A percentile compares a stretch with the other conserved stretches of the same genome.
Evolutionary conservation across 2,329 filamentous ascomycete genomes (phyloP).

Genomic region (Thelonectria blattea): DNA sequence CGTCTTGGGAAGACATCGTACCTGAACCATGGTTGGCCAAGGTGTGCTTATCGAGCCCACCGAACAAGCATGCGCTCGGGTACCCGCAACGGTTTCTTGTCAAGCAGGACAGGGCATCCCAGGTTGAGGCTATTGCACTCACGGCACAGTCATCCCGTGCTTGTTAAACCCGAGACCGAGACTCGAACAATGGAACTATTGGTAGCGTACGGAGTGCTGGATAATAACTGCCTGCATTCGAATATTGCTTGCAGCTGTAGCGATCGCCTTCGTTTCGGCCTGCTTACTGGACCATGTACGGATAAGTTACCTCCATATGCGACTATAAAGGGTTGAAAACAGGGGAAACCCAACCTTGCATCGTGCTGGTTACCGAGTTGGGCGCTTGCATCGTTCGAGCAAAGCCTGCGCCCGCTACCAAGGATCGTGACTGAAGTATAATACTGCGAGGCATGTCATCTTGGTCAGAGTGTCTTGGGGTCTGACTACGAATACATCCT

Average conservation of each 20-base stretch:
- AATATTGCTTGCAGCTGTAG: not conserved
- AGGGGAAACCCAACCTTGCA: constrained; percentile 1
- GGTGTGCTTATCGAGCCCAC: constrained; percentile 14
- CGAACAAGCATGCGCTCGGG: constrained; percentile 15
- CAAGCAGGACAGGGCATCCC: constrained; percentile 18
- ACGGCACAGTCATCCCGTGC: not conserved
- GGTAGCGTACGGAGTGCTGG: too few relatives aligned
- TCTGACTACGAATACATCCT: too few relatives aligned
- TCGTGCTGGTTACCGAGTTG: constrained; percentile 10
- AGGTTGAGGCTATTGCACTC: constrained; percentile 15
- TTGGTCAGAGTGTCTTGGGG: not conserved
- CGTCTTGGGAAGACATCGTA: constrained; percentile 5
- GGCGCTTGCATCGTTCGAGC: not conserved
- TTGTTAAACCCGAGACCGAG: not conserved
- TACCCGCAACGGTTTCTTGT: constrained; percentile 16
- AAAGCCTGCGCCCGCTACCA: not conserved
- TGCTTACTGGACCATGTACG: too few relatives aligned
- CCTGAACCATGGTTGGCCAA: constrained; percentile 3
- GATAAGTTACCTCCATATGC: not conserved
- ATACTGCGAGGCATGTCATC: not conserved
- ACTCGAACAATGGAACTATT: not conserved
- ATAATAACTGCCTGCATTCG: not conserved
- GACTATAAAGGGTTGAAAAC: constrained; percentile 1
- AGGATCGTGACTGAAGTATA: constrained; percentile 7
- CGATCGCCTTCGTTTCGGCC: not conserved